phyloP scores from a whole-genome alignment of 257 asterid genomes.

The Nicotiana knightiana region DNA sequence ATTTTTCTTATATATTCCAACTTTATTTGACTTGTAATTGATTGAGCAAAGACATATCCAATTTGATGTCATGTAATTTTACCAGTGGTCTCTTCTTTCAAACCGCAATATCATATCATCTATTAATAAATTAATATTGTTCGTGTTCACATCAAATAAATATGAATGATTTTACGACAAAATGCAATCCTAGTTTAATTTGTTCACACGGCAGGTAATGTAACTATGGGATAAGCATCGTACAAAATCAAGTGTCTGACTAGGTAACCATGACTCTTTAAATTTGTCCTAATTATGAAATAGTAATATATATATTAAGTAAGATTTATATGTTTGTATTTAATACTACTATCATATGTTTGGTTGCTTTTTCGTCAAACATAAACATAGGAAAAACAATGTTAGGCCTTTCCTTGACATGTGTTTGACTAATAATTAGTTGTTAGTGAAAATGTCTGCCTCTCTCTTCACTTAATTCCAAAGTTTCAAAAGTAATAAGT shows the following conservation, averaged over 20 bases:
- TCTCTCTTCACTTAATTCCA: not conserved
- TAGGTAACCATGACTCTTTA: not conserved
- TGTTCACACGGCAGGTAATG: slow-evolving; percentile 12
- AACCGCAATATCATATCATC: not conserved
- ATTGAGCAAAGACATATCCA: not conserved
- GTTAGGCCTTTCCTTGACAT: slow-evolving; percentile 11
- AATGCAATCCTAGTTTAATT: not conserved
- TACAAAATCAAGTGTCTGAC: slow-evolving; percentile 5
- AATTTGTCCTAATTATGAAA: not conserved
- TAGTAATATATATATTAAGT: not conserved
- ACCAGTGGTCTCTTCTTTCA: not conserved
- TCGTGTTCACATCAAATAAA: slow-evolving; percentile 1
- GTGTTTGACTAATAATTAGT: slow-evolving; percentile 6
- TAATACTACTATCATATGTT: not conserved
- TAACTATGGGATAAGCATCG: not conserved
- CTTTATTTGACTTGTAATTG: not conserved
- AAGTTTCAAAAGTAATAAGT: not conserved
- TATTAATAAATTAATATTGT: not conserved
- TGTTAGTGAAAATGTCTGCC: not conserved
- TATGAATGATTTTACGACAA: not conserved
- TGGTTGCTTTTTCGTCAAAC: not conserved
- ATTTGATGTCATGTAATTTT: not conserved
- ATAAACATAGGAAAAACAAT: not conserved
- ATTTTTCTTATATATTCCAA: not conserved
- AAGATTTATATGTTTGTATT: too few species aligned